Percentiles rank a stretch among this genome's conserved stretches.
These are phyloP conservation scores for Agrocybe praecox DNA, from an alignment of 768 basidiomycete species.

Conservation along the genomic window DNA sequence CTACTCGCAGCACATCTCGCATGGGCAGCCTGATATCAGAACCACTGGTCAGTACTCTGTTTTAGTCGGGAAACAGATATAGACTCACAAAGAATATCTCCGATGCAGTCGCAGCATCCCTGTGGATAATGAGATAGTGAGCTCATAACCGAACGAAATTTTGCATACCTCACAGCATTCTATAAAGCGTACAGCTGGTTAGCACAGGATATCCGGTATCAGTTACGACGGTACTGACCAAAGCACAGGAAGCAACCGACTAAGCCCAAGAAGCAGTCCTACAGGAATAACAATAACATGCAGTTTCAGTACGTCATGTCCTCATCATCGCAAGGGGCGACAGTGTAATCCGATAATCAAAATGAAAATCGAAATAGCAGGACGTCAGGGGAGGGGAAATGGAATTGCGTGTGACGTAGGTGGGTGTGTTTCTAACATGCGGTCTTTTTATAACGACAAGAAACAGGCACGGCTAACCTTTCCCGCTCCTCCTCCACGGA, in stretches of 20 bases:
- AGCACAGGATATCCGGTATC: neutral
- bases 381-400: neutral
- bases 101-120: slow-evolving; percentile 73
- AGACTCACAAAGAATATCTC: slow-evolving; percentile 70
- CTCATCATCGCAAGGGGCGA: too few species aligned
- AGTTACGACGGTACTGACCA: slow-evolving; percentile 42
- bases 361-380: slow-evolving; percentile 6
- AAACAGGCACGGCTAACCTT: slow-evolving; percentile 44
- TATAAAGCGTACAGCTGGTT: slow-evolving; percentile 21
- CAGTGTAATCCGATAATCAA: neutral
- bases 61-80: neutral
- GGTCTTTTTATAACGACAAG: neutral
- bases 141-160: neutral
- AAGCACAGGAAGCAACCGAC: slow-evolving; percentile 75
- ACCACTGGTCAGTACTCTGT: neutral
- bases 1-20: slow-evolving; percentile 72
- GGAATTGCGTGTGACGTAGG: neutral
- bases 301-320: neutral
- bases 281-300: slow-evolving; percentile 5
- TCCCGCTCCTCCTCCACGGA: slow-evolving; percentile 73
- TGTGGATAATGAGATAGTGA: slow-evolving; percentile 21
- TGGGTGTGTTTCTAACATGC: neutral
- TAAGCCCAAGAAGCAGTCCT: slow-evolving; percentile 71
- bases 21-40: slow-evolving; percentile 65
- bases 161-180: slow-evolving; percentile 71